phyloP scores from a whole-genome alignment of 371 early-diverging fungal genomes.

The Circinella minor region DNA sequence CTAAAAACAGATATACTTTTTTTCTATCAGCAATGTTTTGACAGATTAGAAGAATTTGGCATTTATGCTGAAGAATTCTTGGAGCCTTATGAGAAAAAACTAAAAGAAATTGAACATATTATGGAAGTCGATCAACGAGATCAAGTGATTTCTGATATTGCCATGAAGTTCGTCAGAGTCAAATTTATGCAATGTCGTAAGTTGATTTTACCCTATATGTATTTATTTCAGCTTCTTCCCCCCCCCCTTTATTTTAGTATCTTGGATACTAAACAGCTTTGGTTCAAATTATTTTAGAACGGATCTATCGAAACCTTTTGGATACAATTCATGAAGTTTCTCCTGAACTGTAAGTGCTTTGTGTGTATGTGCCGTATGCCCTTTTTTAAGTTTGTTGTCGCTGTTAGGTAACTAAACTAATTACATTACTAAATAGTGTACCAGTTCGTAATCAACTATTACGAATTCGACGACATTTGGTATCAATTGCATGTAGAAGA shows the following conservation, averaged over 20 bases:
- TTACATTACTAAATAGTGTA: constrained; percentile 34
- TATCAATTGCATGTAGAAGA: constrained; percentile 48
- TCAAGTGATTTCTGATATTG: constrained; percentile 28
- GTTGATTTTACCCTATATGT: constrained; percentile 4
- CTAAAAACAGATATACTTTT: not conserved
- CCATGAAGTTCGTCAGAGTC: constrained; percentile 37
- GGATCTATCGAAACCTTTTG: constrained; percentile 35
- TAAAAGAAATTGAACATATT: constrained; percentile 45
- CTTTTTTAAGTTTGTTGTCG: too few species aligned
- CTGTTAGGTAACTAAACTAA: too few species aligned
- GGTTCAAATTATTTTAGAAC: constrained; percentile 19
- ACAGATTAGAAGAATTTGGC: constrained; percentile 69
- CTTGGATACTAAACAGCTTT: too few species aligned
- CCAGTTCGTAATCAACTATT: constrained; percentile 70
- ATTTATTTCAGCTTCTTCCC: not conserved
- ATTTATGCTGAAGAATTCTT: constrained; percentile 62
- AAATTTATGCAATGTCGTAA: constrained; percentile 51
- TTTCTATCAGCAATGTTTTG: constrained; percentile 69
- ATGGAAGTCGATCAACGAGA: constrained; percentile 34
- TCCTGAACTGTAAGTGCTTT: constrained; percentile 43
- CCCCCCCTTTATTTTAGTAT: too few species aligned
- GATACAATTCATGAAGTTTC: constrained; percentile 47
- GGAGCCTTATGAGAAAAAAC: constrained; percentile 38
- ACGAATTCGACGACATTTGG: constrained; percentile 66
- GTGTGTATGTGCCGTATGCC: not conserved